Percentiles rank a stretch among this genome's conserved stretches.
phyloP scores from a whole-genome alignment of 2,329 filamentous ascomycete species.

The Cadophora gregata region DNA sequence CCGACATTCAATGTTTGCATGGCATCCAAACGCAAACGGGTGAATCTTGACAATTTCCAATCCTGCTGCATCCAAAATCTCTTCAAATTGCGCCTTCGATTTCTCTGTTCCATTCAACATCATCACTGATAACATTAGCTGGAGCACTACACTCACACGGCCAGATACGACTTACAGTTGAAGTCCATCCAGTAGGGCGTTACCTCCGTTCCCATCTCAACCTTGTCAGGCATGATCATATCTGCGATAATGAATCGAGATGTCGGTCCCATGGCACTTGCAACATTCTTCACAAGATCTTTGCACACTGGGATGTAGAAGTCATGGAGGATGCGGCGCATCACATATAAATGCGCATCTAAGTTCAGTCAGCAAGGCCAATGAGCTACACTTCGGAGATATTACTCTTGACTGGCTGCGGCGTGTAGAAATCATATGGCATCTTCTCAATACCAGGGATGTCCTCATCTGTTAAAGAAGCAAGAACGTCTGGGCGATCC shows the following conservation, averaged over 20 bases:
- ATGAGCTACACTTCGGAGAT: background rate
- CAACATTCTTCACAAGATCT: slow-evolving; percentile 38
- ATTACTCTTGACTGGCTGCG: slow-evolving; percentile 40
- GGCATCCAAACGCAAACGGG: slow-evolving; percentile 24
- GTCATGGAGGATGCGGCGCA: slow-evolving; percentile 41
- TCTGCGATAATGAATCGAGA: slow-evolving; percentile 40
- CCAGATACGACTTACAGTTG: background rate
- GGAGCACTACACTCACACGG: no score
- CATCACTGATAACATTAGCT: slow-evolving; percentile 34
- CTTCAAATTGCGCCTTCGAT: slow-evolving; percentile 38
- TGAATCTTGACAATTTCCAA: slow-evolving; percentile 41
- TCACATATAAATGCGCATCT: slow-evolving; percentile 41
- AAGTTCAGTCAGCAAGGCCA: slow-evolving; percentile 7
- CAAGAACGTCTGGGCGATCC: slow-evolving; percentile 40
- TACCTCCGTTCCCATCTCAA: slow-evolving; percentile 36
- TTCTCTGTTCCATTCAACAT: slow-evolving; percentile 41
- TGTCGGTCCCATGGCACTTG: slow-evolving; percentile 38
- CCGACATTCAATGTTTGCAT: slow-evolving; percentile 30
- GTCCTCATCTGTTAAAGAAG: slow-evolving; percentile 31
- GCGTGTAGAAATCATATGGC: slow-evolving; percentile 41
- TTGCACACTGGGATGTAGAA: slow-evolving; percentile 38
- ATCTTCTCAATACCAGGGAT: slow-evolving; percentile 40
- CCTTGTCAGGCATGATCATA: slow-evolving; percentile 38
- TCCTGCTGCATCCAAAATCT: slow-evolving; percentile 36
- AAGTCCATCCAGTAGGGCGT: slow-evolving; percentile 43